phyloP scores from a whole-genome alignment of 345 rosid genomes.

The Syzygium aqueum region DNA sequence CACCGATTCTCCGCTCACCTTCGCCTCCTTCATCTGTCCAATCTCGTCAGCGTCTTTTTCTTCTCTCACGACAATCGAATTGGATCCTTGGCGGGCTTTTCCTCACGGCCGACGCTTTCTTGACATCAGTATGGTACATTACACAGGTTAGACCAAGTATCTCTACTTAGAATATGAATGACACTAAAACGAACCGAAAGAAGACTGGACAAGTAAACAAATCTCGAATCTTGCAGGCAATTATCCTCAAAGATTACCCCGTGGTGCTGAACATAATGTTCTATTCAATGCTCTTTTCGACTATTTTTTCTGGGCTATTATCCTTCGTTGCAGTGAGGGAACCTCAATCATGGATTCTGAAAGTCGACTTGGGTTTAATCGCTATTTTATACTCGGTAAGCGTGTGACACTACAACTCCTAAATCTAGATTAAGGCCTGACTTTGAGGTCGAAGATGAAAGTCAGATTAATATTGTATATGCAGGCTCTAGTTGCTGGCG shows the following conservation, averaged over 20 bases:
- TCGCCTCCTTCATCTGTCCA: neutral
- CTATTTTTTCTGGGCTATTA: neutral
- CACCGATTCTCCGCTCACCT: neutral
- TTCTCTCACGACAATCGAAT: neutral
- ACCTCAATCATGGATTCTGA: neutral
- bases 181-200: neutral
- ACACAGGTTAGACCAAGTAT: neutral
- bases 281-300: neutral
- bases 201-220: neutral
- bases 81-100: constrained; percentile 10
- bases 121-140: constrained; percentile 1
- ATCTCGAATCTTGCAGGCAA: constrained; percentile 1
- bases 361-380: neutral
- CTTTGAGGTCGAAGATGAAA: neutral
- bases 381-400: neutral
- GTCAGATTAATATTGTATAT: neutral
- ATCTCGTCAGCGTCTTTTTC: neutral
- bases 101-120: neutral
- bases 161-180: neutral
- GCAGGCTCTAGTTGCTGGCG: neutral
- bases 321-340: neutral
- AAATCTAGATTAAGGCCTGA: neutral
- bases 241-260: constrained; percentile 3
- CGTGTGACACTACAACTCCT: neutral
- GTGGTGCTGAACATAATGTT: neutral